Percentiles rank a stretch among this genome's conserved stretches.
Conservation (phyloP, 306 rosid genomes). For the Canavalia gladiata region DNA sequence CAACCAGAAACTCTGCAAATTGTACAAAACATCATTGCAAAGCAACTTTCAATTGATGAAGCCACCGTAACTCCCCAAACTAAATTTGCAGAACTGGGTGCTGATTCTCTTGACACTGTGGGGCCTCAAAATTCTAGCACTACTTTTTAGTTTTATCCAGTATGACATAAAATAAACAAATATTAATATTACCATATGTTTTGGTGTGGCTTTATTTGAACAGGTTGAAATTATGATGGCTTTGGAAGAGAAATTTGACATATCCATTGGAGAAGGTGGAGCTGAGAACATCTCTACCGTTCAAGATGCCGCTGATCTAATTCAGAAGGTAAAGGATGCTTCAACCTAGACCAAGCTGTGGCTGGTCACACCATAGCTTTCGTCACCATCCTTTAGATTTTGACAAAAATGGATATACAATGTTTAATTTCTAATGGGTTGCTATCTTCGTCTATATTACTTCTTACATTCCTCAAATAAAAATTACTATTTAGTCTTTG, state of each 20-base stretch:
- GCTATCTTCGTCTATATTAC: neutral
- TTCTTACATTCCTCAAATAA: slow-evolving; percentile 11
- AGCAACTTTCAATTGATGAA: slow-evolving; percentile 73
- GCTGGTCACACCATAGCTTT: neutral
- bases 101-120: slow-evolving; percentile 78
- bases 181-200: neutral
- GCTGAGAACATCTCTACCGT: slow-evolving; percentile 76
- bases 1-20: slow-evolving; percentile 62
- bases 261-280: slow-evolving; percentile 71
- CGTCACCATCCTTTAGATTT: slow-evolving; percentile 6
- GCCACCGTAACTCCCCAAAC: slow-evolving; percentile 60
- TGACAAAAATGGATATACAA: neutral
- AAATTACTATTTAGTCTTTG: neutral
- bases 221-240: slow-evolving; percentile 80
- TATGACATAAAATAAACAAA: neutral
- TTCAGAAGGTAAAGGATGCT: slow-evolving; percentile 64
- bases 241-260: slow-evolving; percentile 75
- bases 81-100: slow-evolving; percentile 75
- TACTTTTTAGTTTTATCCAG: neutral
- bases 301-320: slow-evolving; percentile 78
- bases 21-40: slow-evolving; percentile 68
- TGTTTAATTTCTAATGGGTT: neutral
- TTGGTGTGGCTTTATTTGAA: neutral
- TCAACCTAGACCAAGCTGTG: slow-evolving; percentile 33
- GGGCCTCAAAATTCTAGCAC: slow-evolving; percentile 6